phyloP scores from a whole-genome alignment of 306 rosid genomes.

The Fagus crenata region DNA sequence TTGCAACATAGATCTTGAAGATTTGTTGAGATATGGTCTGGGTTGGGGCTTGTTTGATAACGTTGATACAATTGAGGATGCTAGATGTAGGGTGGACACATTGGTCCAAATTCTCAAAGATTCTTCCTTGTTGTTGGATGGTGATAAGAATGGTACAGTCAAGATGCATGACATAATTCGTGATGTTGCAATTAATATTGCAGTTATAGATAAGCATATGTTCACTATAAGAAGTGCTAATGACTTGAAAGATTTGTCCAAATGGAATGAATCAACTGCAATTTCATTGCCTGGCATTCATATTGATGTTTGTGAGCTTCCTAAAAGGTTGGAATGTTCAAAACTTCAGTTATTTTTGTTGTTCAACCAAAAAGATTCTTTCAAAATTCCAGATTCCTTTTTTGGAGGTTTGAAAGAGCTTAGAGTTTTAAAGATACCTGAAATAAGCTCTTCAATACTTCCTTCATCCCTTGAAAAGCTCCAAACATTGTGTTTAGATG shows the following conservation, averaged over 20 bases:
- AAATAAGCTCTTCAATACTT: fast-evolving
- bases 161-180: neutral
- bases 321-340: neutral
- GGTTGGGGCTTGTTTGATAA: neutral
- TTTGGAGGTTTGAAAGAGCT: neutral
- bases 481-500: neutral
- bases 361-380: fast-evolving
- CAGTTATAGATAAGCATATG: no score
- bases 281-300: neutral
- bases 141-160: fast-evolving
- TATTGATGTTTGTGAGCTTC: neutral
- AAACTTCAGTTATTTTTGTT: neutral
- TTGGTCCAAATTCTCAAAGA: neutral
- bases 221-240: neutral
- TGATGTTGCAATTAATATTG: neutral
- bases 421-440: neutral
- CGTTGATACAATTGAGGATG: neutral
- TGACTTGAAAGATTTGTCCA: neutral
- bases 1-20: fast-evolving
- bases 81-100: neutral
- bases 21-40: neutral
- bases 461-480: neutral
- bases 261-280: fast-evolving
- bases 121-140: neutral
- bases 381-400: neutral